Percentiles rank a stretch among this genome's conserved stretches.
These are phyloP conservation scores for Xylariaceae sp. DNA, from an alignment of 2,329 filamentous ascomycete species.

Conservation along the genomic window DNA sequence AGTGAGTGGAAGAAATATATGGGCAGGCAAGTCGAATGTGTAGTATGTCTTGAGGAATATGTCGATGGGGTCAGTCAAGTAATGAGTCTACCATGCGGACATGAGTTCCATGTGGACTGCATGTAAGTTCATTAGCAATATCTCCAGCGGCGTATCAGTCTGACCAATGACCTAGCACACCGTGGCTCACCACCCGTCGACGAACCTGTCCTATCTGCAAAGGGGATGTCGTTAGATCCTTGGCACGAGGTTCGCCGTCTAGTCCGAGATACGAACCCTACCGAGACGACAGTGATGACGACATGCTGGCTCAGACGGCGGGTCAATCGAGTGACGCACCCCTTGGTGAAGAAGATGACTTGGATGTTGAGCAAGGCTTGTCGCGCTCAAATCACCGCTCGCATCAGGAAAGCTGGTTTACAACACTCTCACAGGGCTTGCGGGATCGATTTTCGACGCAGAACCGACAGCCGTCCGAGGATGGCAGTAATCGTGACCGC, in stretches of 20 bases:
- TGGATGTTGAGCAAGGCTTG: slow-evolving; percentile 42
- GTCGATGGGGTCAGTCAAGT: slow-evolving; percentile 89
- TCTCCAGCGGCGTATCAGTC: slow-evolving; percentile 4
- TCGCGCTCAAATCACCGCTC: slow-evolving; percentile 19
- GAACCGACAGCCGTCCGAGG: not conserved
- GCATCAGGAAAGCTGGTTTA: slow-evolving; percentile 33
- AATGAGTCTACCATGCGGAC: slow-evolving; percentile 95
- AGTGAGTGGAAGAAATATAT: slow-evolving; percentile 64
- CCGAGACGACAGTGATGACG: slow-evolving; percentile 49
- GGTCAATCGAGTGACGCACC: slow-evolving; percentile 18
- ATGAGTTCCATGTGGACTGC: slow-evolving; percentile 97
- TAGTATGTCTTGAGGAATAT: slow-evolving; percentile 95
- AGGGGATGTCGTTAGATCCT: slow-evolving; percentile 79
- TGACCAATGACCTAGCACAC: slow-evolving; percentile 59
- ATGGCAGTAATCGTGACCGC: not conserved
- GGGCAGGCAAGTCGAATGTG: slow-evolving; percentile 76
- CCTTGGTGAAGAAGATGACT: slow-evolving; percentile 22
- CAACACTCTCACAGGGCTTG: slow-evolving; percentile 31
- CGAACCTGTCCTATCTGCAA: slow-evolving; percentile 99
- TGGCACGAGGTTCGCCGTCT: slow-evolving; percentile 51
- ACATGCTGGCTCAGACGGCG: slow-evolving; percentile 15
- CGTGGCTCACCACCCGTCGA: slow-evolving; percentile 91
- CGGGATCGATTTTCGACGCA: slow-evolving; percentile 15
- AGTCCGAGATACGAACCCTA: slow-evolving; percentile 52
- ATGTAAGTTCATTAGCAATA: slow-evolving; percentile 66